Evolutionary conservation across 75 land plant species (phyloP).

Genomic region (Picea glauca): DNA sequence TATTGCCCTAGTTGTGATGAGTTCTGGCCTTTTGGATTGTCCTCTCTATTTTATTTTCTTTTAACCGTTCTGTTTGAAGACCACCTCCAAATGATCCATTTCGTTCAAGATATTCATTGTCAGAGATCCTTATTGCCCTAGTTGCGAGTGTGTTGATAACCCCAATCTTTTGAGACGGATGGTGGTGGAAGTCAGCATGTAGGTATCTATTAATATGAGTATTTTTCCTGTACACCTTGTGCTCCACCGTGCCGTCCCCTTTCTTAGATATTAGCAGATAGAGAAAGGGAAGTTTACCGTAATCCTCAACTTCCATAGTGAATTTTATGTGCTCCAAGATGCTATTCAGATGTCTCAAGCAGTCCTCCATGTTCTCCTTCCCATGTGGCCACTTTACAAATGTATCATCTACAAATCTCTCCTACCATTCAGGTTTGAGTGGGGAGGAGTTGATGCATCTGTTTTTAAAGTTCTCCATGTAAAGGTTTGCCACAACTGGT

Average conservation of each 20-base stretch:
- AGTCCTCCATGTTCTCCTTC: neutral
- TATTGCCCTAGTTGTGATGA: too few species aligned
- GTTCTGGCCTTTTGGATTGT: too few species aligned
- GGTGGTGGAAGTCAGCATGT: too few species aligned
- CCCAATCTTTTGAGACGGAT: neutral
- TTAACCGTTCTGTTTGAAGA: too few species aligned
- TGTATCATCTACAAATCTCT: neutral
- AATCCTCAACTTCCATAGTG: neutral
- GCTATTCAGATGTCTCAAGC: neutral
- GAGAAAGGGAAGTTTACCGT: neutral
- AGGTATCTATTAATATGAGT: too few species aligned
- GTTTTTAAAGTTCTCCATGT: too few species aligned
- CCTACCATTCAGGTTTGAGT: neutral
- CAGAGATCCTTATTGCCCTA: neutral
- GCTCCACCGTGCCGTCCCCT: neutral
- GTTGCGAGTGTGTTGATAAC: neutral
- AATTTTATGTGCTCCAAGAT: neutral
- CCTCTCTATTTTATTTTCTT: too few species aligned
- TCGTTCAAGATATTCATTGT: too few species aligned
- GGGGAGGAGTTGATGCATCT: too few species aligned
- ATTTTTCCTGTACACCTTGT: neutral
- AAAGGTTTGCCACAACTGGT: too few species aligned
- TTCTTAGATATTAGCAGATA: neutral
- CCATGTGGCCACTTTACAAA: neutral
- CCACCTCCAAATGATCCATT: too few species aligned